These are phyloP conservation scores for Saccharomyces mikatae DNA, from an alignment of 805 yeast genomes.

Conservation along the genomic window DNA sequence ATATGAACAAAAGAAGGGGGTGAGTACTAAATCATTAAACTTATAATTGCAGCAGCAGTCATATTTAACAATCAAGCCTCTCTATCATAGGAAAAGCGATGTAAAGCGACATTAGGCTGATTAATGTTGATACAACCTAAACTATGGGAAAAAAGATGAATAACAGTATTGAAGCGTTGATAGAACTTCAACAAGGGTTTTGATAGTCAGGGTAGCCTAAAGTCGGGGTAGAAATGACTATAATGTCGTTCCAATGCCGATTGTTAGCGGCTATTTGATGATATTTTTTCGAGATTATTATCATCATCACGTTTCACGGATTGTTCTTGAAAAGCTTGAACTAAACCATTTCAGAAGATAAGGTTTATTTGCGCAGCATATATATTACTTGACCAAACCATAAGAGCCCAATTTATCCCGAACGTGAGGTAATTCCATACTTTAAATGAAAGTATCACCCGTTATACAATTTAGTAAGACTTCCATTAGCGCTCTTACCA, in stretches of 20 bases:
- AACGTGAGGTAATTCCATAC: not conserved
- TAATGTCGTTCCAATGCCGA: not conserved
- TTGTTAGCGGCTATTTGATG: not conserved
- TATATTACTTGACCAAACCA: not conserved
- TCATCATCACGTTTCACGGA: not conserved
- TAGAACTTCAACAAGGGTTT: not conserved
- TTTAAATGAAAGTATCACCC: constrained; percentile 46
- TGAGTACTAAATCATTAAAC: not conserved
- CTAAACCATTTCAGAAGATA: not conserved
- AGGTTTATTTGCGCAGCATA: not conserved
- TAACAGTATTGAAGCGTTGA: not conserved
- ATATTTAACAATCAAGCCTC: too few species aligned
- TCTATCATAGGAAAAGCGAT: not conserved
- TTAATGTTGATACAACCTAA: not conserved
- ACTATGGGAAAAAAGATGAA: not conserved
- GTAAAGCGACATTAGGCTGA: not conserved
- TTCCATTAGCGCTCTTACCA: constrained; percentile 42
- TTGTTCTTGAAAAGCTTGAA: not conserved
- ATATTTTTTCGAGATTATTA: not conserved
- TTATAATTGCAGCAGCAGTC: not conserved
- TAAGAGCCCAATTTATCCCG: not conserved
- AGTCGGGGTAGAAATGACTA: not conserved
- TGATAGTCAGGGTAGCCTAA: not conserved
- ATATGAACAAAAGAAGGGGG: not conserved
- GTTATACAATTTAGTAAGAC: constrained; percentile 42